Base-by-base conservation (phyloP, 2,329 filamentous ascomycete genomes). In the Sporothrix humicola region DNA sequence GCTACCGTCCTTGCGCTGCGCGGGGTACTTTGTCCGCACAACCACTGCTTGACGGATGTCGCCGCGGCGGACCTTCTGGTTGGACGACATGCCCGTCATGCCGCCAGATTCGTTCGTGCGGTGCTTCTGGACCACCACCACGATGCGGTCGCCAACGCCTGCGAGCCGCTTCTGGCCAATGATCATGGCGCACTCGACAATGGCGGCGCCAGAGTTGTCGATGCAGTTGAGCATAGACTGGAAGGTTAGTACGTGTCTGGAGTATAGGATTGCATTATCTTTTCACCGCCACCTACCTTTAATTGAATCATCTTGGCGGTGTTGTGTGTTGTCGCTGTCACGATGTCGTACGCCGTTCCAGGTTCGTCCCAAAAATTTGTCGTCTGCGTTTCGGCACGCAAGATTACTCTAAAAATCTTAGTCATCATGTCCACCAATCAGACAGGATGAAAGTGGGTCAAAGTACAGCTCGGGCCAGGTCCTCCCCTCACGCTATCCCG, bases 141-240 rank as follows among this genome's bases (percentile, higher is more conserved):
- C 94, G 79, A 99, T 97, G 77, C 95, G 92, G 84, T 99, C 97
- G 83, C 96, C 96, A 80, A 99, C 95, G 80, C 91, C 92, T 74
- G 95, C 96, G 79, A 91, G 90, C 78, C 90, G 87, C 86, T 98
- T 97, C 85, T 95, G 96, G 80, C 93, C 93, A 79, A 99, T 87
- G 76, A 98, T 92, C 82, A 95, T 92, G 82, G 92, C 93, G 85
- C 96, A 99, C 86, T 99, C 96, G 84, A 98, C 96, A 78, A 99
- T 88, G 79, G 96, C 95, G 78, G 96, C 96, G 82, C 96, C 96
- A 77, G 96, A 98, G 87, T 98, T 99, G 91, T 99, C 96, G 90
- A 99, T 98, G 91, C 96, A 98, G 85, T 96, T 98, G 79, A 99
- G 89, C 90, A 99, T 94, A 82, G 95, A 93, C 96, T 98, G 78